phyloP scores from a whole-genome alignment of 805 yeast species.

The Hanseniaspora guilliermondii region DNA sequence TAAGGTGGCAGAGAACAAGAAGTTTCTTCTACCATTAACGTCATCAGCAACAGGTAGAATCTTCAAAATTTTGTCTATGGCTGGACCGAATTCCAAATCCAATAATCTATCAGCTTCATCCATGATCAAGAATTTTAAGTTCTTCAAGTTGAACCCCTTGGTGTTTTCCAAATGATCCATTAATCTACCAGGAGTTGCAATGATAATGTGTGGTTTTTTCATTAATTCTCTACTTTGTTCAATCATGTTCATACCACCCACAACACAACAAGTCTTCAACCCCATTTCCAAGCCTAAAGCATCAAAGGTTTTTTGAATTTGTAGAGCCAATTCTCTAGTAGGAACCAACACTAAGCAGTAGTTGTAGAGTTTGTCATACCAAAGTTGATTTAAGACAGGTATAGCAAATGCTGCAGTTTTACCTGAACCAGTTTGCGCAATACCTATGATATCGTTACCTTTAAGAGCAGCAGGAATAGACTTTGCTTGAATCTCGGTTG shows the following conservation, averaged over 20 bases:
- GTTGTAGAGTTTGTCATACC: conserved; percentile 80
- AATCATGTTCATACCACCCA: conserved; percentile 98
- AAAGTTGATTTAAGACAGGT: conserved; percentile 80
- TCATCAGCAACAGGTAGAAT: conserved; percentile 62
- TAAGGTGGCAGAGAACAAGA: conserved; percentile 91
- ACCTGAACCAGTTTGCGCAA: conserved; percentile 97
- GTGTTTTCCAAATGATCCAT: conserved; percentile 91
- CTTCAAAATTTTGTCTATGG: conserved; percentile 70
- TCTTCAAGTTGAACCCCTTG: conserved; percentile 71
- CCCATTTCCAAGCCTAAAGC: conserved; percentile 91
- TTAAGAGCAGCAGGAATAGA: conserved; percentile 82
- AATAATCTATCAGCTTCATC: conserved; percentile 94
- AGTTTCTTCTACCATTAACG: conserved; percentile 46
- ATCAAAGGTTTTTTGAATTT: conserved; percentile 87
- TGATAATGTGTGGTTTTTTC: conserved; percentile 86
- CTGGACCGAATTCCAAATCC: conserved; percentile 95
- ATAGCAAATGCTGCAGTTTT: conserved; percentile 97
- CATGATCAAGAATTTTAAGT: conserved; percentile 72
- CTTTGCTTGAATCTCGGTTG: conserved; percentile 89
- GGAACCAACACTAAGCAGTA: conserved; percentile 83
- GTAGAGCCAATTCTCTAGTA: conserved; percentile 74
- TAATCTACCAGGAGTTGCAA: conserved; percentile 90
- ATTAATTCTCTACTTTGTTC: conserved; percentile 89
- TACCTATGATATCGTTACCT: conserved; percentile 87
- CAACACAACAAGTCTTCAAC: conserved; percentile 72